Percentiles rank a stretch among this genome's conserved stretches.
These are phyloP conservation scores for Aspergillus pseudoviridinutans DNA, from an alignment of 2,329 filamentous ascomycete genomes.

Conservation along the genomic window DNA sequence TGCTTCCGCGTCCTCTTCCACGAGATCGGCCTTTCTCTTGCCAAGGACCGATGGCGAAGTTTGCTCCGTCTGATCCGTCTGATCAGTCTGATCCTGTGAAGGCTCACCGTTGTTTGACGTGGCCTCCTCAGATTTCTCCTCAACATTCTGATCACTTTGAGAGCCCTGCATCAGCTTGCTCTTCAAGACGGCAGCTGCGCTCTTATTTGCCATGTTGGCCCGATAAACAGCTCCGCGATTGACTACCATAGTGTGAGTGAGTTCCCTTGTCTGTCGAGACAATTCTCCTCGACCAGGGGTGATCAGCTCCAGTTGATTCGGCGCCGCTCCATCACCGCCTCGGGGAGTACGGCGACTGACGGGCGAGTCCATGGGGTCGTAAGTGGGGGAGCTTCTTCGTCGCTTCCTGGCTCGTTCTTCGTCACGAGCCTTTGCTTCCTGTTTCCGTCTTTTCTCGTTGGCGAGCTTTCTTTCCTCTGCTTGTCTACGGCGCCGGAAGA, in stretches of 20 bases:
- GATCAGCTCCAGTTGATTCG: conserved; percentile 53
- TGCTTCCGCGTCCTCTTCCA: conserved; percentile 56
- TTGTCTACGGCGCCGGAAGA: conserved; percentile 84
- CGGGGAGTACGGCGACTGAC: conserved; percentile 21
- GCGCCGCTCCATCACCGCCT: conserved; percentile 33
- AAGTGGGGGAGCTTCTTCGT: conserved; percentile 44
- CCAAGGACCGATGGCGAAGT: conserved; percentile 32
- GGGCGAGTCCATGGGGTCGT: conserved; percentile 33
- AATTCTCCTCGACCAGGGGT: conserved; percentile 52
- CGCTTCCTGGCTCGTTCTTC: conserved; percentile 41
- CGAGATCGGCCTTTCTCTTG: conserved; percentile 65
- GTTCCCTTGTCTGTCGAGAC: conserved; percentile 53
- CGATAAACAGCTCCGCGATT: conserved; percentile 64
- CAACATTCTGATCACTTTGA: conserved; percentile 13
- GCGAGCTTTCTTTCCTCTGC: conserved; percentile 79
- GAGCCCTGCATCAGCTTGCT: conserved; percentile 61
- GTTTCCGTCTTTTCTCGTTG: conserved; percentile 70
- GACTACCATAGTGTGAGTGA: conserved; percentile 86
- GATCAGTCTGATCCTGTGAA: conserved; percentile 22
- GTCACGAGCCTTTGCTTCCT: conserved; percentile 59
- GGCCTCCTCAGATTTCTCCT: conserved; percentile 23
- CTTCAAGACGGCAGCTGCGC: conserved; percentile 83
- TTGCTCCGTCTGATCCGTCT: conserved; percentile 23
- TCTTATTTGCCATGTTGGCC: conserved; percentile 84
- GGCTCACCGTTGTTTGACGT: conserved; percentile 22